Evolutionary conservation across 2,329 filamentous ascomycete genomes (phyloP).

Genomic region (Fusarium begoniae): DNA sequence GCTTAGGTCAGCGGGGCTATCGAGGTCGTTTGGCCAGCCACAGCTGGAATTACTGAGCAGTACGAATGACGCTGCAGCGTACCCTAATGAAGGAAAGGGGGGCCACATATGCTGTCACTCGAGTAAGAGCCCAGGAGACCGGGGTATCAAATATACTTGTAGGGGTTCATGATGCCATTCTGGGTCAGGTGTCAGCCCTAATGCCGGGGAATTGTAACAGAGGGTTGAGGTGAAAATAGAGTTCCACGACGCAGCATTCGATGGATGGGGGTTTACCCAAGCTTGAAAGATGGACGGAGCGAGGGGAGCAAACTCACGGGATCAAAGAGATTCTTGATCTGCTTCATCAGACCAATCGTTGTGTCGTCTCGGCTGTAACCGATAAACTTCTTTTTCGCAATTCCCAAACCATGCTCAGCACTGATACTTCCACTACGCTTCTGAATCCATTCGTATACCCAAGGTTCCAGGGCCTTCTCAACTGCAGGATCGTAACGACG

Average conservation of each 20-base stretch:
- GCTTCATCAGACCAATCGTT: conserved; percentile 91
- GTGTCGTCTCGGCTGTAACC: conserved; percentile 90
- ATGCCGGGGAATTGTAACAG: conserved; percentile 2
- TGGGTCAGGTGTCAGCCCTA: conserved; percentile 52
- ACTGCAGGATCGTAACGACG: conserved; percentile 86
- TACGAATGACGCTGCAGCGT: conserved; percentile 17
- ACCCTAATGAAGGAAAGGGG: conserved; percentile 1
- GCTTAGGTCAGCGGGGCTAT: conserved; percentile 1
- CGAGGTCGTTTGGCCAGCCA: neutral
- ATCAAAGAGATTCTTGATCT: conserved; percentile 93
- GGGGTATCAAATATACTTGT: conserved; percentile 81
- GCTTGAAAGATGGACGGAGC: neutral
- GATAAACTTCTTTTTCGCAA: conserved; percentile 96
- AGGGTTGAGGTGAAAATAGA: neutral
- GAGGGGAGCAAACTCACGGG: conserved; percentile 70
- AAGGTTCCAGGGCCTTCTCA: conserved; percentile 89
- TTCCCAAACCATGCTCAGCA: conserved; percentile 91
- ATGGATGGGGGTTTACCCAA: conserved; percentile 11
- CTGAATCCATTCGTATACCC: conserved; percentile 96
- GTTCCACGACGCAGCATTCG: neutral
- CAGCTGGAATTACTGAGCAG: conserved; percentile 10
- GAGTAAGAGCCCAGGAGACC: conserved; percentile 10
- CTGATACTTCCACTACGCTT: conserved; percentile 92
- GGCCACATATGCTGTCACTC: conserved; percentile 25
- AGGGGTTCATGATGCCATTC: conserved; percentile 99